These are phyloP conservation scores for Blastocladiella emersonii DNA, from an alignment of 371 early-diverging fungal genomes.

Conservation along the genomic window DNA sequence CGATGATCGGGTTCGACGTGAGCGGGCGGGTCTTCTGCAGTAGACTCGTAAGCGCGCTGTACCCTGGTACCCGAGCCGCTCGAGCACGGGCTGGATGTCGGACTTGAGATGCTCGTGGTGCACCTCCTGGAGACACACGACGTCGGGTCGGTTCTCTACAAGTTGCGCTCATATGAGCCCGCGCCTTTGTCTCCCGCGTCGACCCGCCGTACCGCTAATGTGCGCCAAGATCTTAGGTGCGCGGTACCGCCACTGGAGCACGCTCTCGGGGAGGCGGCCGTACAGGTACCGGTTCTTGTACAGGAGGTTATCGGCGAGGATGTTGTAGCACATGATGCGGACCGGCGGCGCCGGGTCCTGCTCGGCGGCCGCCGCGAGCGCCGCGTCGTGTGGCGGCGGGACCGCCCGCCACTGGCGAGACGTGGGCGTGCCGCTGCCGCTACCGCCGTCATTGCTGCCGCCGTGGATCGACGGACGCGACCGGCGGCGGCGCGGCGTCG, in stretches of 20 bases:
- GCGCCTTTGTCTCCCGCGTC: too few species aligned
- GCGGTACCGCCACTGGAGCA: neutral
- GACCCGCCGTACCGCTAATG: neutral
- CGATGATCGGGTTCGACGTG: too few species aligned
- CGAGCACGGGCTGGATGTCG: neutral
- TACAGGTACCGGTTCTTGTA: constrained; percentile 1
- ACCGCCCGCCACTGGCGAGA: too few species aligned
- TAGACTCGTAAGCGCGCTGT: too few species aligned
- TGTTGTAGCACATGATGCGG: constrained; percentile 2
- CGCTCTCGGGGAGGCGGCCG: too few species aligned
- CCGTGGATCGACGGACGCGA: neutral
- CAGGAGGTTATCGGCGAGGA: constrained; percentile 3
- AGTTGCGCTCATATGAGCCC: too few species aligned
- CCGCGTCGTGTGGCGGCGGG: neutral
- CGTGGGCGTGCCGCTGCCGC: neutral
- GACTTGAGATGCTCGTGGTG: neutral
- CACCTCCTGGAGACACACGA: neutral
- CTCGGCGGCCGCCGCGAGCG: neutral
- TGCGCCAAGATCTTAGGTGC: neutral
- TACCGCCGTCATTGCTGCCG: neutral
- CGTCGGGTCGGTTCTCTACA: neutral
- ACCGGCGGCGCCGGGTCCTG: neutral
- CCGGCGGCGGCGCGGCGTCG: too few species aligned
- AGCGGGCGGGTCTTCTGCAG: too few species aligned
- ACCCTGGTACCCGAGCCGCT: neutral